Conservation (phyloP, 2,329 filamentous ascomycete genomes). For the Blumeriella jaapii region DNA sequence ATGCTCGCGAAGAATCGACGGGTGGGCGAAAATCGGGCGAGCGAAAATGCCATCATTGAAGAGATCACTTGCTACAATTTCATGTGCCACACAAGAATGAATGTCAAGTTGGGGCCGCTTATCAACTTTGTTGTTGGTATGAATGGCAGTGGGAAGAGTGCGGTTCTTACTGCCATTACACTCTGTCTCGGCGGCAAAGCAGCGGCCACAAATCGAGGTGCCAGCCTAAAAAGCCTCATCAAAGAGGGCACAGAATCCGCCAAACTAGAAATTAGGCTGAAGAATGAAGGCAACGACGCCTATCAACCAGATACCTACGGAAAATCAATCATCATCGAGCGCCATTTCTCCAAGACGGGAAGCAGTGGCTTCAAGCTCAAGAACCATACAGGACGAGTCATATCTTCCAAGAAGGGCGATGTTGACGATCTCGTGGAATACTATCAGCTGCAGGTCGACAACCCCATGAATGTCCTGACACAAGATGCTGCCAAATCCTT, state of each 20-base stretch:
- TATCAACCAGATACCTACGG: constrained; percentile 79
- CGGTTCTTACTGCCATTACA: constrained; percentile 83
- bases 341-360: constrained; percentile 68
- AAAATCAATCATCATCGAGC: constrained; percentile 77
- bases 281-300: constrained; percentile 77
- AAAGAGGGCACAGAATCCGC: constrained; percentile 76
- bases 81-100: constrained; percentile 83
- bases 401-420: constrained; percentile 76
- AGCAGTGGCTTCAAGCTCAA: constrained; percentile 81
- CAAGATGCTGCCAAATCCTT: constrained; percentile 94
- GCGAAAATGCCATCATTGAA: constrained; percentile 80
- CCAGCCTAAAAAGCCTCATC: constrained; percentile 80
- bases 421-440: constrained; percentile 90
- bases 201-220: constrained; percentile 81
- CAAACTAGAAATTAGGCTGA: constrained; percentile 71
- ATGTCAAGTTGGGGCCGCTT: constrained; percentile 76
- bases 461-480: constrained; percentile 88
- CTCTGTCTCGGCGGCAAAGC: constrained; percentile 93
- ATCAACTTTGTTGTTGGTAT: constrained; percentile 98
- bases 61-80: constrained; percentile 83
- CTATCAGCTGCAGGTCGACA: constrained; percentile 88
- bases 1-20: constrained; percentile 36
- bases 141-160: constrained; percentile 96
- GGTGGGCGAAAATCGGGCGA: constrained; percentile 57
- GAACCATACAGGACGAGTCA: constrained; percentile 51